phyloP scores from a whole-genome alignment of 2,329 filamentous ascomycete genomes.

The Pseudocercospora musae region DNA sequence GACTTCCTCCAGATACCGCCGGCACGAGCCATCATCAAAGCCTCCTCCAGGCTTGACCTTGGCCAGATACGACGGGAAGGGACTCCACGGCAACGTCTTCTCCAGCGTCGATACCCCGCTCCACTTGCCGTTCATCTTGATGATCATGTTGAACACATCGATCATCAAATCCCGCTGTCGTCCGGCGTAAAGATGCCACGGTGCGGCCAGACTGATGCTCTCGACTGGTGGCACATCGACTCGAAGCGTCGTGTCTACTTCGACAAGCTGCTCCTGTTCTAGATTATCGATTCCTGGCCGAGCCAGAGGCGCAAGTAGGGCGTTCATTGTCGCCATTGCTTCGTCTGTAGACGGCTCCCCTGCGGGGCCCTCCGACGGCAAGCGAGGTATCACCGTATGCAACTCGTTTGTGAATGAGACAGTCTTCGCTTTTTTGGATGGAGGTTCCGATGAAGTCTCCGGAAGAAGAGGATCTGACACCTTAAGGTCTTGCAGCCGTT shows the following conservation, averaged over 20 bases:
- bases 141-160: conserved; percentile 19
- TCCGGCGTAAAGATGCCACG: conserved; percentile 45
- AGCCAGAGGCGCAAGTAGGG: conserved; percentile 38
- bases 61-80: conserved; percentile 44
- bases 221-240: conserved; percentile 50
- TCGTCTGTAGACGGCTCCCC: conserved; percentile 26
- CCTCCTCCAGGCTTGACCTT: conserved; percentile 41
- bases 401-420: conserved; percentile 40
- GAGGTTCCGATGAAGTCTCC: conserved; percentile 32
- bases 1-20: conserved; percentile 37
- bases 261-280: conserved; percentile 46
- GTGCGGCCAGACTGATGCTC: conserved; percentile 41
- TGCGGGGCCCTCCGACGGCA: conserved; percentile 28
- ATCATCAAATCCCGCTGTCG: conserved; percentile 32
- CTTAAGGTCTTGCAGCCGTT: conserved; percentile 38
- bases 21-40: conserved; percentile 39
- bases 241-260: conserved; percentile 47
- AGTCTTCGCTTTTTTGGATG: conserved; percentile 41
- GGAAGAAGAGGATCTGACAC: conserved; percentile 48
- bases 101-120: conserved; percentile 40
- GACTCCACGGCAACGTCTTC: conserved; percentile 45
- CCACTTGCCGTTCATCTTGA: conserved; percentile 41
- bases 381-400: conserved; percentile 34
- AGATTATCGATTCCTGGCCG: conserved; percentile 36
- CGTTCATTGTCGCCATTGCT: conserved; percentile 34